Evolutionary conservation across 306 rosid genomes (phyloP).

Genomic region (Quercus parvula): DNA sequence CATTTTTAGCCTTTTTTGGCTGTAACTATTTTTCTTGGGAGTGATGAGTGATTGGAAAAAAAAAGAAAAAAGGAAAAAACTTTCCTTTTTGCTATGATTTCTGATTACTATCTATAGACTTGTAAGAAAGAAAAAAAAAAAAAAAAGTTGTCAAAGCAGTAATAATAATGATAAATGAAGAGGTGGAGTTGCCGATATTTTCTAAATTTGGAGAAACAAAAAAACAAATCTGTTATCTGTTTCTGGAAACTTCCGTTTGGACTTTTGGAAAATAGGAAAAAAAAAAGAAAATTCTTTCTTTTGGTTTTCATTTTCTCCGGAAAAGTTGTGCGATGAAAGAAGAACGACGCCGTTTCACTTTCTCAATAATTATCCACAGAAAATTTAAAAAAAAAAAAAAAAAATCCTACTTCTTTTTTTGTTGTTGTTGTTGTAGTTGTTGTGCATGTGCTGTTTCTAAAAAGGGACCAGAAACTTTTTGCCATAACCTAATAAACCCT

Average conservation of each 20-base stretch:
- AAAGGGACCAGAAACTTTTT: constrained; percentile 28
- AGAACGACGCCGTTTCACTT: background rate
- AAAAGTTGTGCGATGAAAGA: constrained; percentile 17
- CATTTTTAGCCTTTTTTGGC: background rate
- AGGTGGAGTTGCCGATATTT: background rate
- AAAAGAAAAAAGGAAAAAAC: background rate
- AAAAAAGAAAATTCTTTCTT: too few species aligned
- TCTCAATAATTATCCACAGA: background rate
- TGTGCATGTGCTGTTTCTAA: constrained; percentile 4
- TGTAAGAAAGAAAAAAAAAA: too few species aligned
- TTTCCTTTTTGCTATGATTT: background rate
- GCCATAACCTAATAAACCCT: constrained; percentile 7
- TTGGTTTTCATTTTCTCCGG: constrained; percentile 26
- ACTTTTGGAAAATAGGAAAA: too few species aligned
- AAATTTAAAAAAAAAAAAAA: background rate
- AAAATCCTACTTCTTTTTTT: background rate
- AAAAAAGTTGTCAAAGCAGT: background rate
- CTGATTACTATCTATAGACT: too few species aligned
- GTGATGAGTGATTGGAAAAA: background rate
- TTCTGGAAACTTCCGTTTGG: background rate
- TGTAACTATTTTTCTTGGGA: background rate
- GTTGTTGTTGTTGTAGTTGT: constrained; percentile 6
- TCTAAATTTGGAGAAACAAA: background rate
- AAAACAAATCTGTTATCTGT: background rate
- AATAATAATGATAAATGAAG: background rate